Evolutionary conservation across 2,329 filamentous ascomycete species (phyloP), one percentile per base, ranked within the genome.

Genomic region (Ophiocordyceps sinensis): DNA sequence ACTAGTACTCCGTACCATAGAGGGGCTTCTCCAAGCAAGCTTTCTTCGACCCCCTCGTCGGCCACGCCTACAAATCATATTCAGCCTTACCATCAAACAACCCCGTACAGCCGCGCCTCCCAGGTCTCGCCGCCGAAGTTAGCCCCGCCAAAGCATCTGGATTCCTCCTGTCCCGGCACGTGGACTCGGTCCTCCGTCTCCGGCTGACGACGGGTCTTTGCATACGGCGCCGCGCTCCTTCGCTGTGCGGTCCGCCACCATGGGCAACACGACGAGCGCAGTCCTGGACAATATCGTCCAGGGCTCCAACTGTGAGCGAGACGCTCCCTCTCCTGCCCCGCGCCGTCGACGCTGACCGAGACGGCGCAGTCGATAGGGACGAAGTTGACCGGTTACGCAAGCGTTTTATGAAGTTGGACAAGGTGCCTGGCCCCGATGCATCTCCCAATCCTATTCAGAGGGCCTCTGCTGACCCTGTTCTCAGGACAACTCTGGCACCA

Each of bases 351-450:
- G n/a, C 32, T 35, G 32, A 35, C 13, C 32, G 23, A 19, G 14
- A 15, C 26, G 42, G 39, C 39, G 39, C 43, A 96, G 89, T 98
- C 70, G 85, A 98, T 69, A 82, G 85, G 62, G 91, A 98, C 56
- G 91, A 98, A 64, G 87, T 98, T 45, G 91, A 96, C 60, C 78
- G 91, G 56, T 72, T 98, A 60, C 77, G 87, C 57, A 98, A 98
- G 71, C 78, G 89, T 47, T 98, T 98, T 60, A 96, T 96, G 89
- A 98, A 98, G 68, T 71, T 98, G 45, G 91, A 98, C 66, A 96
- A 95, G 77, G 89, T 91, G 65, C 51, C 67, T 50, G 28, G 28
- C 28, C 38, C 35, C 38, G 36, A 12, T 38, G 40, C 44, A 37
- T 42, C 26, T 7, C 23, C 14, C 23, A 7, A 38, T 19, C 8